Evolutionary conservation across 2,329 filamentous ascomycete genomes (phyloP), one percentile per base, ranked within the genome.

Genomic region (Stromatinia cepivora): DNA sequence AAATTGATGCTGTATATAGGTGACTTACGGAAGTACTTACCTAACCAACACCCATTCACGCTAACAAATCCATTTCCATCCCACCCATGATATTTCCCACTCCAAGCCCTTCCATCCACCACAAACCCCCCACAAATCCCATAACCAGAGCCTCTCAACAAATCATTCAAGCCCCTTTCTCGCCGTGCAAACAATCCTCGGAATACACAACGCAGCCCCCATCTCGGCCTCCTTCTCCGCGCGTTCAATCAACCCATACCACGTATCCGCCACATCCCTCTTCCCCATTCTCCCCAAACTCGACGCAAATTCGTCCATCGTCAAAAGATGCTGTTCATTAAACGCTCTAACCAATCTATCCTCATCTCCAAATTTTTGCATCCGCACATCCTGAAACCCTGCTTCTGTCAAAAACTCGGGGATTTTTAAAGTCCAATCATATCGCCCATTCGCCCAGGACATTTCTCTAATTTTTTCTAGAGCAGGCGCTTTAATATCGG

Each of bases 311-410:
- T 58, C 42, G 28, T 66, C 39, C 53, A 66, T 66, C 0, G 53
- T 66, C 4, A 66, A 22, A 5, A 66, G 31, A 66, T 66, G 53
- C 9, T 66, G 42, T 25, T 66, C 53, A 17, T 66, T 57, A 42
- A 66, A 66, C 1, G 53, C 52, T 34, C 53, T 58, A 1, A 50
- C 25, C 36, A 66, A 28, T n/a, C 42, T 25, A n/a, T 42, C 25
- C 15, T 57, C 64, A 66, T 57, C 64, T 8, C 64, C 64, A 20
- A 58, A 56, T 4, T 8, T 20, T 13, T 66, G 36, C 10, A 67
- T 20, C 4, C 22, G n/a, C 20, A 31, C 34, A n/a, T 53, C 45
- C 56, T 62, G 28, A 4, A 67, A 67, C 10, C 48, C 48, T 17
- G 46, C 34, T 34, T 53, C 25, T 28, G 20, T 5, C 1, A 62